phyloP scores from a whole-genome alignment of 371 early-diverging fungal genomes.

The Mucor velutinosus region DNA sequence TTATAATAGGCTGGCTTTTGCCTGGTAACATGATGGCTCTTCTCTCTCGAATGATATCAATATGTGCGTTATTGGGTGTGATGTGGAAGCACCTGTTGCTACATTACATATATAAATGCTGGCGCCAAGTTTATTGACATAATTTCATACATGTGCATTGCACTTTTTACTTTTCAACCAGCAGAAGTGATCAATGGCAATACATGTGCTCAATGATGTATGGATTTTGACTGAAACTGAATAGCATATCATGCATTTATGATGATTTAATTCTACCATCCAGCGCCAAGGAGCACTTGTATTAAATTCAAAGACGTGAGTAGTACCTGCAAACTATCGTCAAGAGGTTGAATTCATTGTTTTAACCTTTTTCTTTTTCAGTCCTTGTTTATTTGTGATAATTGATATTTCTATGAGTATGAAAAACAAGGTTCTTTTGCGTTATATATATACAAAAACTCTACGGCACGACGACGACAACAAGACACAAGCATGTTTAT shows the following conservation, averaged over 20 bases:
- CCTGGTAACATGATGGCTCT: not conserved
- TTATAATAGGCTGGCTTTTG: too few relatives aligned
- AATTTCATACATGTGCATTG: not conserved
- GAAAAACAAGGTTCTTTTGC: not conserved
- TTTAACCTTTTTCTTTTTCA: not conserved
- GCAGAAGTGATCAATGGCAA: not conserved
- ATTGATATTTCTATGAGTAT: not conserved
- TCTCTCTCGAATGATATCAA: not conserved
- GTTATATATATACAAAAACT: constrained; percentile 12
- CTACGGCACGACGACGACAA: not conserved
- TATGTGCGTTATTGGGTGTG: too few relatives aligned
- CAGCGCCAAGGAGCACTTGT: not conserved
- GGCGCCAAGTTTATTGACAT: too few relatives aligned
- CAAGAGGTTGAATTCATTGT: not conserved
- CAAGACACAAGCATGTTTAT: constrained; percentile 7
- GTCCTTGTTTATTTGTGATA: not conserved
- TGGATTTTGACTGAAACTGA: too few relatives aligned
- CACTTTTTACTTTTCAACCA: not conserved
- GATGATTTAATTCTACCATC: not conserved
- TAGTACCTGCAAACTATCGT: too few relatives aligned
- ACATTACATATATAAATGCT: too few relatives aligned
- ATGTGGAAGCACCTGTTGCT: too few relatives aligned
- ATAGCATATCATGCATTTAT: too few relatives aligned
- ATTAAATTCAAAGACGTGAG: too few relatives aligned
- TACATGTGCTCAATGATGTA: too few relatives aligned